Percentiles rank a stretch among this genome's conserved stretches.
Conservation (phyloP, 140 eudicot genomes). For the Ambrosia hybrid region DNA sequence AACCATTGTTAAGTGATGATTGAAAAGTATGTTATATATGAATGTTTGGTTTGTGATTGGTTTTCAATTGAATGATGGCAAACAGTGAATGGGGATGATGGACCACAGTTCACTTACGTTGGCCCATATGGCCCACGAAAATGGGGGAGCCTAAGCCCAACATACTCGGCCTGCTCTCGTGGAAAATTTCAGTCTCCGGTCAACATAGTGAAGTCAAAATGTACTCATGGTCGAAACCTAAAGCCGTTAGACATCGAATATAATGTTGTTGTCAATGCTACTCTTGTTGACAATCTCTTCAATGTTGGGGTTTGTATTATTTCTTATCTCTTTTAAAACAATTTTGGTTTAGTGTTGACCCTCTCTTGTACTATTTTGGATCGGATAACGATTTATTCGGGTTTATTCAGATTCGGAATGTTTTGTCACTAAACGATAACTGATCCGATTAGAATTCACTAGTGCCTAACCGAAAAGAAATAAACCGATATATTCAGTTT, state of each 20-base stretch:
- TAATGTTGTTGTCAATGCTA: constrained; percentile 46
- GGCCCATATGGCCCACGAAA: constrained; percentile 53
- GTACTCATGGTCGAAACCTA: constrained; percentile 36
- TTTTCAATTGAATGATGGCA: background rate
- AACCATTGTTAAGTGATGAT: constrained; percentile 1
- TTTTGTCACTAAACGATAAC: no score
- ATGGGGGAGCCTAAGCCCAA: constrained; percentile 63
- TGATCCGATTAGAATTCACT: no score
- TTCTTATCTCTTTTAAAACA: background rate
- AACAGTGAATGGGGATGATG: constrained; percentile 31
- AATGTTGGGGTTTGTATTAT: constrained; percentile 62
- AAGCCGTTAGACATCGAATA: constrained; percentile 61
- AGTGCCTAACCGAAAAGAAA: no score
- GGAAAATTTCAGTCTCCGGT: constrained; percentile 77
- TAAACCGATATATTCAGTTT: no score
- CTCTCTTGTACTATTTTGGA: background rate
- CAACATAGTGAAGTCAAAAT: constrained; percentile 45
- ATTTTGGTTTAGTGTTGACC: background rate
- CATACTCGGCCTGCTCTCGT: constrained; percentile 45
- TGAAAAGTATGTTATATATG: background rate
- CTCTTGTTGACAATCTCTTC: constrained; percentile 69
- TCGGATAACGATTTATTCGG: no score
- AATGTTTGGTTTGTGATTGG: background rate
- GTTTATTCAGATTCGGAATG: no score
- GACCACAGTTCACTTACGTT: constrained; percentile 49